Percentiles rank a stretch among this genome's conserved stretches.
Conservation (phyloP, 441 rosid species). For the Syzygium syzygioides region DNA sequence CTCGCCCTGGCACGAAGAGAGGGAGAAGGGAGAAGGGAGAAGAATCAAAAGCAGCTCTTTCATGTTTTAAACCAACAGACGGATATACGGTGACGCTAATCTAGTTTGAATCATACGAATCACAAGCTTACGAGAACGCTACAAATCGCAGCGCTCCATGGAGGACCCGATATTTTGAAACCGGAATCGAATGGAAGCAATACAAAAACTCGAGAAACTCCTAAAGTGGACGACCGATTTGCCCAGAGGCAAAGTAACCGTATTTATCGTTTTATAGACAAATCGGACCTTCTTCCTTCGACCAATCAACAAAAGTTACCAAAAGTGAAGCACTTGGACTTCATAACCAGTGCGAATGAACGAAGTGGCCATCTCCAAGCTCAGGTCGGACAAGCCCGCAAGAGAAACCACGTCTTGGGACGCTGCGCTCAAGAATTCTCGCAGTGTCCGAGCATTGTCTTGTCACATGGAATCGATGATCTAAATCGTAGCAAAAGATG, state of each 20-base stretch:
- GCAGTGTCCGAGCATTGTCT: background rate
- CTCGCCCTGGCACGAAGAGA: constrained; percentile 57
- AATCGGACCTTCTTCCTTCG: too few species aligned
- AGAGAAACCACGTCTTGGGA: constrained; percentile 40
- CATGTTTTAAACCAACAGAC: background rate
- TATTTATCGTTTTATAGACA: background rate
- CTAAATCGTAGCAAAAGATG: background rate
- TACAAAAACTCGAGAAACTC: background rate
- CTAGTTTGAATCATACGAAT: too few species aligned
- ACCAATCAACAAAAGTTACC: background rate
- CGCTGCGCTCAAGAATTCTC: background rate
- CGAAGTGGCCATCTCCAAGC: constrained; percentile 63
- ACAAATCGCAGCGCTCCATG: too few species aligned
- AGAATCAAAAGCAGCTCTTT: background rate
- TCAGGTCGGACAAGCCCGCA: constrained; percentile 49
- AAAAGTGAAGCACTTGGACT: constrained; percentile 58
- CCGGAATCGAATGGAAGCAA: background rate
- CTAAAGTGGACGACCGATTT: background rate
- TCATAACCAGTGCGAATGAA: constrained; percentile 50
- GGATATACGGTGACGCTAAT: too few species aligned
- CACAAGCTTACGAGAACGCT: too few species aligned
- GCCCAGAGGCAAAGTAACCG: background rate
- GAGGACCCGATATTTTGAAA: too few species aligned
- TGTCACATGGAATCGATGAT: background rate
- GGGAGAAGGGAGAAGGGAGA: background rate